Evolutionary conservation across 1,284 basidiomycete species (phyloP).

Genomic region (Malassezia nana): DNA sequence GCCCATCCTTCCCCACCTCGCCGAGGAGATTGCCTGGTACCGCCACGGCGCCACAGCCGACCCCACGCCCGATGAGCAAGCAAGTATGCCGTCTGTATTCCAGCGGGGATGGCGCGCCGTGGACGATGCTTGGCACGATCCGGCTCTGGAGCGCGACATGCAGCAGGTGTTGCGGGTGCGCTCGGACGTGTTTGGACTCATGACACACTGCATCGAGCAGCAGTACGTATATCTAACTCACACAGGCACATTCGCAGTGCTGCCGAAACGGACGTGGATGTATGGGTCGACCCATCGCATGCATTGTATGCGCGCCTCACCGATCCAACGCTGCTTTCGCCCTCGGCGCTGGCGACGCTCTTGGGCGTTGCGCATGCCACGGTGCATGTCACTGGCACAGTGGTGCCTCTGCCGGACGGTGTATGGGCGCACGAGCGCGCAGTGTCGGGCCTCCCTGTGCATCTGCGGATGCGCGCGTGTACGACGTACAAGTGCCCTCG

Average conservation of each 20-base stretch:
- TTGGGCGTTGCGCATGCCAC: conserved; percentile 32
- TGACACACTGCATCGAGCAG: conserved; percentile 1
- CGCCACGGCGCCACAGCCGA: conserved; percentile 27
- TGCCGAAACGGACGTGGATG: conserved; percentile 8
- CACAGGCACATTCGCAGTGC: neutral
- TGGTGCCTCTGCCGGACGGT: neutral
- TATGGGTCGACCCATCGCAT: neutral
- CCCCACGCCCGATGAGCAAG: conserved; percentile 17
- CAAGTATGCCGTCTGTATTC: conserved; percentile 27
- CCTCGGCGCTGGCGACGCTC: conserved; percentile 21
- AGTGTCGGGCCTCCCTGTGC: conserved; percentile 7
- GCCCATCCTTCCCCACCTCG: conserved; percentile 79
- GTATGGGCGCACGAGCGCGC: neutral
- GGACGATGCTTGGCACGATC: conserved; percentile 11
- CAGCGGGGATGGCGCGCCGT: conserved; percentile 27
- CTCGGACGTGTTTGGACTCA: conserved; percentile 8
- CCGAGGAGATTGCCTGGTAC: conserved; percentile 72
- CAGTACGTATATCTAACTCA: neutral
- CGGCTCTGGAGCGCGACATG: neutral
- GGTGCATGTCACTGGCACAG: conserved; percentile 6
- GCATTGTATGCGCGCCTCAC: neutral
- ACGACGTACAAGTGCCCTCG: conserved; percentile 31
- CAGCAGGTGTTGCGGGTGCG: conserved; percentile 3
- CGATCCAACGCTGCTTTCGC: neutral
- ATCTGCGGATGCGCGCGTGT: conserved; percentile 21